Evolutionary conservation across 768 basidiomycete genomes (phyloP).

Genomic region (Coprinellus micaceus): DNA sequence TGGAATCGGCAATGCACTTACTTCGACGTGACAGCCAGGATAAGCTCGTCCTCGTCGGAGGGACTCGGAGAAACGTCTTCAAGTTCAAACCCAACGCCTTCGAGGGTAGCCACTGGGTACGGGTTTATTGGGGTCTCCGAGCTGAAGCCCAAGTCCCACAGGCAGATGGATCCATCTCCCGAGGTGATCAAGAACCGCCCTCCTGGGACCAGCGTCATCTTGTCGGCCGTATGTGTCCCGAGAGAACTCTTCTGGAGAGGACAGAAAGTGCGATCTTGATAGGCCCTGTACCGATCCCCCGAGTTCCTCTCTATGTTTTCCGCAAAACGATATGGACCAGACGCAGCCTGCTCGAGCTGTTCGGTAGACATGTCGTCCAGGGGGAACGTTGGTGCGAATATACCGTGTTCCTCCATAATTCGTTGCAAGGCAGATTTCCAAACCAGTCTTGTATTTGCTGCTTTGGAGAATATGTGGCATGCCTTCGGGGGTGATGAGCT

Average conservation of each 20-base stretch:
- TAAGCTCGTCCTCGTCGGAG: no score
- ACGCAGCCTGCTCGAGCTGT: constrained; percentile 8
- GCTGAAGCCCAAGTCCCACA: constrained; percentile 13
- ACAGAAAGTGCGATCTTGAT: background rate
- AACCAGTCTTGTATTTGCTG: no score
- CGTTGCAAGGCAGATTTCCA: background rate
- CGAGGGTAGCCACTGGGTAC: background rate
- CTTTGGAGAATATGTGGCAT: no score
- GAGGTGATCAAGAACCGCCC: constrained; percentile 11
- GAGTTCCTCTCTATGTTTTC: background rate
- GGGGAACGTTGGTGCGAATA: constrained; percentile 6
- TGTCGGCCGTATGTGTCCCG: background rate
- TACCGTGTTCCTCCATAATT: background rate
- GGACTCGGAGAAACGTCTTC: background rate
- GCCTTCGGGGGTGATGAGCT: background rate
- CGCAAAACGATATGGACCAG: background rate
- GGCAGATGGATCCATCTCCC: background rate
- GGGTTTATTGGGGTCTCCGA: background rate
- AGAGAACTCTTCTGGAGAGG: no score
- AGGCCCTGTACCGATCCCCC: background rate
- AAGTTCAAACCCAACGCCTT: background rate
- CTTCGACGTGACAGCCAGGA: no score
- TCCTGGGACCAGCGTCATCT: constrained; percentile 8
- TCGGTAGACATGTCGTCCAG: constrained; percentile 1
- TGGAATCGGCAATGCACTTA: no score